Evolutionary conservation across 352 stramenopile species (phyloP).

Genomic region (Thraustotheca clavata): DNA sequence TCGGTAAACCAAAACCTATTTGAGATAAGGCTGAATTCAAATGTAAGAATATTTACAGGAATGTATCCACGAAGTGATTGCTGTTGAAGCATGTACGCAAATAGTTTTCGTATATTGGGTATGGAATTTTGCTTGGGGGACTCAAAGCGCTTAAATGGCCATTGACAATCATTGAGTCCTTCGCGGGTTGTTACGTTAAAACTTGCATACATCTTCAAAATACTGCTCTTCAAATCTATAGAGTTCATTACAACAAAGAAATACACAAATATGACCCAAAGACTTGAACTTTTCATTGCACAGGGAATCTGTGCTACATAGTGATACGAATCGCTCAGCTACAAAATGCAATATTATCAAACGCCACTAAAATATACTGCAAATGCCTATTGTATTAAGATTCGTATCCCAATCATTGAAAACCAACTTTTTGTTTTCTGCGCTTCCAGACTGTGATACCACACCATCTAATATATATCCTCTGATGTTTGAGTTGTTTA

Average conservation of each 20-base stretch:
- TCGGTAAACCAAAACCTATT: conserved; percentile 35
- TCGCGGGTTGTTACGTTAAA: not conserved
- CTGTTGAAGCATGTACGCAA: conserved; percentile 27
- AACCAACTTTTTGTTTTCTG: not conserved
- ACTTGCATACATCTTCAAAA: not conserved
- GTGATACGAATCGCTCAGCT: conserved; percentile 24
- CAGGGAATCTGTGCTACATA: conserved; percentile 20
- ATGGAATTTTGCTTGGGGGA: not conserved
- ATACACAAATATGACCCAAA: too few relatives aligned
- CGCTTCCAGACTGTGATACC: conserved; percentile 25
- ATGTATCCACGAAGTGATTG: conserved; percentile 27
- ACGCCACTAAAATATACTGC: too few relatives aligned
- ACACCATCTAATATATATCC: conserved; percentile 51
- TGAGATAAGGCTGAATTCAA: too few relatives aligned
- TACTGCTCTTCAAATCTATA: not conserved
- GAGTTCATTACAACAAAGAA: too few relatives aligned
- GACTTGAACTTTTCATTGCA: conserved; percentile 25
- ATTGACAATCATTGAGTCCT: not conserved
- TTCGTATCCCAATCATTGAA: conserved; percentile 28
- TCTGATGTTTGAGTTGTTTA: conserved; percentile 29
- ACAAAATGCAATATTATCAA: not conserved
- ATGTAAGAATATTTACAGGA: too few relatives aligned
- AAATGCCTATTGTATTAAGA: conserved; percentile 29
- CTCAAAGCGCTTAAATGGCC: not conserved
- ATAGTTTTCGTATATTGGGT: conserved; percentile 19